Conservation (phyloP, 2,329 filamentous ascomycete genomes). For the Huntiella decipiens region DNA sequence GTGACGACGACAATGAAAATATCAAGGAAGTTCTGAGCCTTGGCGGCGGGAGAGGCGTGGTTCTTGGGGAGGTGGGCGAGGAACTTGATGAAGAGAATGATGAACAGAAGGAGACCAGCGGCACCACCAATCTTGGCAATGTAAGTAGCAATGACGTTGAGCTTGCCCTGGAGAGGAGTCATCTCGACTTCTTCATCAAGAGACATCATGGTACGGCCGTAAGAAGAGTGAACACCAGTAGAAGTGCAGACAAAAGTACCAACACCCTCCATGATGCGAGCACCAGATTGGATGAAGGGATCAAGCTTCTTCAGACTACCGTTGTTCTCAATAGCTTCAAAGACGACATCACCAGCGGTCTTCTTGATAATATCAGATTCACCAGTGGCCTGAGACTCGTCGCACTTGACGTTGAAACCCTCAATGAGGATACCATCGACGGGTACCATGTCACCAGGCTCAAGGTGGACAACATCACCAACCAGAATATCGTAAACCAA, state of each 20-base stretch:
- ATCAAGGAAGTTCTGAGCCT: slow-evolving; percentile 59
- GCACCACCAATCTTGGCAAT: slow-evolving; percentile 61
- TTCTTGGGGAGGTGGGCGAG: slow-evolving; percentile 42
- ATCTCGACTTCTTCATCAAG: slow-evolving; percentile 56
- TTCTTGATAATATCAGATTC: slow-evolving; percentile 62
- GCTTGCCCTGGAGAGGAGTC: slow-evolving; percentile 57
- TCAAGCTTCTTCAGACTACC: slow-evolving; percentile 54
- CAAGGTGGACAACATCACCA: slow-evolving; percentile 53
- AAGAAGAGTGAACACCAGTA: slow-evolving; percentile 53
- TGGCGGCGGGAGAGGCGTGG: slow-evolving; percentile 41
- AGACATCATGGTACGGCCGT: slow-evolving; percentile 57
- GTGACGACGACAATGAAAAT: slow-evolving; percentile 65
- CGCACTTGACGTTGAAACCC: slow-evolving; percentile 56
- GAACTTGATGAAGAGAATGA: slow-evolving; percentile 74
- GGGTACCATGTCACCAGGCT: slow-evolving; percentile 55
- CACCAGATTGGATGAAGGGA: slow-evolving; percentile 70
- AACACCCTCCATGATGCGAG: slow-evolving; percentile 58
- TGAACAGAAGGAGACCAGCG: slow-evolving; percentile 61
- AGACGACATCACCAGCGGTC: slow-evolving; percentile 46
- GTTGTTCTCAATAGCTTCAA: slow-evolving; percentile 45
- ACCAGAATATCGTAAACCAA: slow-evolving; percentile 51
- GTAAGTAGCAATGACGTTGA: slow-evolving; percentile 56
- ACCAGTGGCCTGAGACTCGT: slow-evolving; percentile 62
- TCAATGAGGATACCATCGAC: slow-evolving; percentile 56
- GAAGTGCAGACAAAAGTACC: slow-evolving; percentile 58